Percentiles rank a stretch among this genome's conserved stretches.
Conservation (phyloP, 305 asterid species). For the Fraxinus nigra region DNA sequence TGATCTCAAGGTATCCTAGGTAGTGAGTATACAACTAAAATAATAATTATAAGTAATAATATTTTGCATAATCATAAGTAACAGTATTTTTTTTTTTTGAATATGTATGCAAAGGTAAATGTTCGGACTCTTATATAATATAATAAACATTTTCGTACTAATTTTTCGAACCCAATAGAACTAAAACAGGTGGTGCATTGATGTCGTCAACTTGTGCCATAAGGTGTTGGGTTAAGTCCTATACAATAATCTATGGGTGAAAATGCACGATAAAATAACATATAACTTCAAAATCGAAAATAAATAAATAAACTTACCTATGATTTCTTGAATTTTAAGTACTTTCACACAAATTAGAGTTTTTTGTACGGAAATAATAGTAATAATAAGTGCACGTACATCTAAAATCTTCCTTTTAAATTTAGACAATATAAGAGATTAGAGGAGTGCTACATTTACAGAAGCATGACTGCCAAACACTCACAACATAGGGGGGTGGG, state of each 20-base stretch:
- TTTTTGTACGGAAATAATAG: not conserved
- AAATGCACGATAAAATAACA: not conserved
- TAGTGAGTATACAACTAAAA: not conserved
- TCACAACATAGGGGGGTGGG: too few species aligned
- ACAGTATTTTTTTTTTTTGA: not conserved
- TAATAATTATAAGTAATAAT: too few species aligned
- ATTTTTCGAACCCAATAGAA: not conserved
- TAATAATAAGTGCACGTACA: too few species aligned
- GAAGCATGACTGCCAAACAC: too few species aligned
- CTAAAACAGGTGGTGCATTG: not conserved
- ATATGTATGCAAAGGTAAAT: not conserved
- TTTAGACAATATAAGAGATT: too few species aligned
- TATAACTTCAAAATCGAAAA: not conserved
- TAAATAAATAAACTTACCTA: not conserved
- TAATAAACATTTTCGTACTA: not conserved
- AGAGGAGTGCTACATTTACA: too few species aligned
- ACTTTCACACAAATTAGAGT: not conserved
- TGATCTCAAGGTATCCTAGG: not conserved
- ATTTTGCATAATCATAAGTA: not conserved
- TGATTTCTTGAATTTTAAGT: not conserved
- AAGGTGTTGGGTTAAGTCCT: too few species aligned
- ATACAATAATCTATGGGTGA: too few species aligned
- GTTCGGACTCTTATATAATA: not conserved
- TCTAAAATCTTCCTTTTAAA: too few species aligned
- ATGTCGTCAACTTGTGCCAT: too few species aligned